Percentiles rank a stretch among this genome's conserved stretches.
These are phyloP conservation scores for Gardenia jasminoides DNA, from an alignment of 257 asterid genomes.

Conservation along the genomic window DNA sequence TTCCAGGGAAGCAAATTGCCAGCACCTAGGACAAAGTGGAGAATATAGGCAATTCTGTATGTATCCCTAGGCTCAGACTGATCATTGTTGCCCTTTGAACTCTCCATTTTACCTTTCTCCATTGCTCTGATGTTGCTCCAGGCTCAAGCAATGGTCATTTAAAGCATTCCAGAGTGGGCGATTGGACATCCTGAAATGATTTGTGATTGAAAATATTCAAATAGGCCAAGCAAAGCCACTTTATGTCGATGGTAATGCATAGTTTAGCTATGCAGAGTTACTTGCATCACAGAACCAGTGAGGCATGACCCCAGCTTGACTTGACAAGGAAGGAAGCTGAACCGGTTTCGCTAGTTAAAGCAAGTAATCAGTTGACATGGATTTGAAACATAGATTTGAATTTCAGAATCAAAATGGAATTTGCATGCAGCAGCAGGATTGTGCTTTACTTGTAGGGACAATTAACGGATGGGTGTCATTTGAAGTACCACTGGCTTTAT, in stretches of 20 bases:
- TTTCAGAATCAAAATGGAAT: slow-evolving; percentile 9
- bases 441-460: slow-evolving; percentile 22
- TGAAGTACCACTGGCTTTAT: neutral
- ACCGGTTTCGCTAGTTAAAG: slow-evolving; percentile 20
- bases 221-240: slow-evolving; percentile 15
- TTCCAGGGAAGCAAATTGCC: slow-evolving; percentile 87
- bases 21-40: slow-evolving; percentile 79
- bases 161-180: slow-evolving; percentile 4
- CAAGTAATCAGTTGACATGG: slow-evolving; percentile 16
- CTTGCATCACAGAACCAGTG: slow-evolving; percentile 13
- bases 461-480: slow-evolving; percentile 25
- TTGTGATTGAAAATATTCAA: slow-evolving; percentile 9
- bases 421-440: neutral
- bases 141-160: neutral
- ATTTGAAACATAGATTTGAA: slow-evolving; percentile 21
- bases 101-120: slow-evolving; percentile 12
- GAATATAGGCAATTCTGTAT: slow-evolving; percentile 52
- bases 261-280: slow-evolving; percentile 8
- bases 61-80: slow-evolving; percentile 33
- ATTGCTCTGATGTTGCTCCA: slow-evolving; percentile 4
- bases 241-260: slow-evolving; percentile 13
- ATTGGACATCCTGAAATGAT: slow-evolving; percentile 22
- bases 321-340: slow-evolving; percentile 27
- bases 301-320: slow-evolving; percentile 22
- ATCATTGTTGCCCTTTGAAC: neutral